These are phyloP conservation scores for Leccinum fibrillosum DNA, from an alignment of 768 basidiomycete genomes.

Conservation along the genomic window DNA sequence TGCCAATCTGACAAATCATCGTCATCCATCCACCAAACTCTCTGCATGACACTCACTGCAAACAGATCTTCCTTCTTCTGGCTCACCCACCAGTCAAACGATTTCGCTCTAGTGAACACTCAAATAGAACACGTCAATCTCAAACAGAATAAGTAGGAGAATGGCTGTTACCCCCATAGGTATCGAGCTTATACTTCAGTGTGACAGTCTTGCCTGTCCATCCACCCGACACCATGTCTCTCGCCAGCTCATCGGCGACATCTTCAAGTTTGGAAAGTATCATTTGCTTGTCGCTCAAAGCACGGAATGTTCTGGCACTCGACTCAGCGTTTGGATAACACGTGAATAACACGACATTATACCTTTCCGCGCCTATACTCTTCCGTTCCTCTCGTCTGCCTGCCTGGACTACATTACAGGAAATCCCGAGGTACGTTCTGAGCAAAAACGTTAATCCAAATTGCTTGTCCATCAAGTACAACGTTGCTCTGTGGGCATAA, in stretches of 20 bases:
- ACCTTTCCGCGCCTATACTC: slow-evolving; percentile 92
- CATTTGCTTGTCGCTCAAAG: slow-evolving; percentile 58
- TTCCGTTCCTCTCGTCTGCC: slow-evolving; percentile 78
- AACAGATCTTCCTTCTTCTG: slow-evolving; percentile 75
- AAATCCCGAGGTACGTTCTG: slow-evolving; percentile 80
- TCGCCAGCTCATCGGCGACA: slow-evolving; percentile 76
- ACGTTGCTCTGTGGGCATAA: slow-evolving; percentile 62
- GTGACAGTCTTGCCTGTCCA: slow-evolving; percentile 90
- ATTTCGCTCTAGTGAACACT: slow-evolving; percentile 84
- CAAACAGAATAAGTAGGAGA: not conserved
- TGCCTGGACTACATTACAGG: slow-evolving; percentile 78
- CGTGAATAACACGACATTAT: not conserved
- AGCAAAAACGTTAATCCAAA: slow-evolving; percentile 78
- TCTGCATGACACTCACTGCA: slow-evolving; percentile 44
- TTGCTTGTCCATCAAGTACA: slow-evolving; percentile 85
- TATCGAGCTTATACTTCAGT: slow-evolving; percentile 90
- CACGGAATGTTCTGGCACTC: slow-evolving; percentile 64
- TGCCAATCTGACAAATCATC: slow-evolving; percentile 57
- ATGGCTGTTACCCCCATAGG: slow-evolving; percentile 62
- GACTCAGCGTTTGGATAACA: not conserved
- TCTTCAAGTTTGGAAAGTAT: slow-evolving; percentile 78
- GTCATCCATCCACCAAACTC: not conserved
- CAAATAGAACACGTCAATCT: slow-evolving; percentile 7
- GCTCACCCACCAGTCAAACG: slow-evolving; percentile 70
- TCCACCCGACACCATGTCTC: slow-evolving; percentile 72